Percentiles rank a stretch among this genome's conserved stretches.
Conservation (phyloP, 2,329 filamentous ascomycete genomes). For the Alternaria infectoria region DNA sequence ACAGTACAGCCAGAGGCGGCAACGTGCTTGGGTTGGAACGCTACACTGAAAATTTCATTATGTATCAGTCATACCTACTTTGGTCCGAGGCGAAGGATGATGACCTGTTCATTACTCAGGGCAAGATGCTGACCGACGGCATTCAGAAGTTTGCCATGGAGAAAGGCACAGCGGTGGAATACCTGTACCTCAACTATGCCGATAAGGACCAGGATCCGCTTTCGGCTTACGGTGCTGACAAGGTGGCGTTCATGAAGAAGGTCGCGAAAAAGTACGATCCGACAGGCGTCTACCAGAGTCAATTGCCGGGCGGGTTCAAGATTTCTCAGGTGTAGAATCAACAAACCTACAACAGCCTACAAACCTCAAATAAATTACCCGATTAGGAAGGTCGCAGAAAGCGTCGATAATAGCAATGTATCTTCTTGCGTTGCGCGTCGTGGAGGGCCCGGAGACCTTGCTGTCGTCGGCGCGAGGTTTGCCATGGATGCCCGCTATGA, state of each 20-base stretch:
- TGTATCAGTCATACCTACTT: constrained; percentile 20
- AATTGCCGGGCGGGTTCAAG: constrained; percentile 53
- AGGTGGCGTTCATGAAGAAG: constrained; percentile 39
- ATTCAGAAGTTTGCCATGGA: constrained; percentile 15
- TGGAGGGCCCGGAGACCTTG: not conserved
- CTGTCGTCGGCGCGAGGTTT: not conserved
- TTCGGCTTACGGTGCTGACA: constrained; percentile 49
- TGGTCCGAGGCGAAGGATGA: constrained; percentile 15
- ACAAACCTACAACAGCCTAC: not conserved
- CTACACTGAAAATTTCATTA: constrained; percentile 21
- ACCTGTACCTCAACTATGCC: constrained; percentile 44
- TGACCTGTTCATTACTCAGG: not conserved
- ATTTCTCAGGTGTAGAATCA: constrained; percentile 8
- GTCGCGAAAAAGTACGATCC: constrained; percentile 50
- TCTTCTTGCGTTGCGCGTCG: not conserved
- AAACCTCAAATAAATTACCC: not conserved
- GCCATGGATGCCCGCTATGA: not conserved
- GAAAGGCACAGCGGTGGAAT: constrained; percentile 10
- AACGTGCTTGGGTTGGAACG: constrained; percentile 32
- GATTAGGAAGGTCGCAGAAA: not conserved
- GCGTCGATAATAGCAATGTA: not conserved
- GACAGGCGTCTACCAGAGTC: constrained; percentile 46
- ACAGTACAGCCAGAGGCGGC: constrained; percentile 21
- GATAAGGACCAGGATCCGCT: constrained; percentile 45
- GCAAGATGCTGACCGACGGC: constrained; percentile 13